These are phyloP conservation scores for Oenanthe sinensis DNA, from an alignment of 129 eudicot species.

Conservation along the genomic window DNA sequence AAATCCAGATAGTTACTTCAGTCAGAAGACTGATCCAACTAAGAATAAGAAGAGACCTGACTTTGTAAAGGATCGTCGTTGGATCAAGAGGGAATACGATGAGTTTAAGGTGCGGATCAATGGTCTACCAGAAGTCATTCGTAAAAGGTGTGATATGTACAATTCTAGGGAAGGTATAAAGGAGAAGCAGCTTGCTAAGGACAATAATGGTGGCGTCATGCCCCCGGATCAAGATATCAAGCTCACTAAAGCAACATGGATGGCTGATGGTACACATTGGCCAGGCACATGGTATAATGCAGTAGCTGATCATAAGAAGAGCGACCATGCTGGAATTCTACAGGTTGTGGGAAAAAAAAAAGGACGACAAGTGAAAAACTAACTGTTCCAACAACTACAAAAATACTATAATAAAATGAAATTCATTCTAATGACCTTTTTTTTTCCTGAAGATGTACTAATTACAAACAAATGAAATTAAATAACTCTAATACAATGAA, in stretches of 20 bases:
- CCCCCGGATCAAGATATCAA: slow-evolving; percentile 23
- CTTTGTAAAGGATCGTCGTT: slow-evolving; percentile 83
- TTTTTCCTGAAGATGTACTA: not conserved
- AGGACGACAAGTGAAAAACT: not conserved
- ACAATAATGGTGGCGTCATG: slow-evolving; percentile 28
- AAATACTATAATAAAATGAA: not conserved
- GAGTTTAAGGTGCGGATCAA: slow-evolving; percentile 93
- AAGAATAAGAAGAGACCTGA: slow-evolving; percentile 70
- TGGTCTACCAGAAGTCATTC: slow-evolving; percentile 77
- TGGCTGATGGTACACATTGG: slow-evolving; percentile 99
- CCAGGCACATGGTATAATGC: slow-evolving; percentile 81
- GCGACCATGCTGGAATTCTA: slow-evolving; percentile 83
- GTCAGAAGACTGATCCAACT: slow-evolving; percentile 64
- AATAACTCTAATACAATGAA: not conserved
- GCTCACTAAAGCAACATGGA: slow-evolving; percentile 67
- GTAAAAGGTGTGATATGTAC: slow-evolving; percentile 65
- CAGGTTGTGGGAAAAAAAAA: slow-evolving; percentile 30
- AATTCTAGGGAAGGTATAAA: slow-evolving; percentile 44
- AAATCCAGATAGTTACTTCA: slow-evolving; percentile 86
- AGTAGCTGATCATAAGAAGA: slow-evolving; percentile 59
- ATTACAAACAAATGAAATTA: not conserved
- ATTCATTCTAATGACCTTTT: not conserved
- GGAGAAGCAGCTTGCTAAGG: slow-evolving; percentile 32
- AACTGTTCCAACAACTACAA: not conserved
- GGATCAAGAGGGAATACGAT: slow-evolving; percentile 95